Percentiles rank a stretch among this genome's conserved stretches.
phyloP scores from a whole-genome alignment of 208 protist species.

The Wallacemonas sp. region DNA sequence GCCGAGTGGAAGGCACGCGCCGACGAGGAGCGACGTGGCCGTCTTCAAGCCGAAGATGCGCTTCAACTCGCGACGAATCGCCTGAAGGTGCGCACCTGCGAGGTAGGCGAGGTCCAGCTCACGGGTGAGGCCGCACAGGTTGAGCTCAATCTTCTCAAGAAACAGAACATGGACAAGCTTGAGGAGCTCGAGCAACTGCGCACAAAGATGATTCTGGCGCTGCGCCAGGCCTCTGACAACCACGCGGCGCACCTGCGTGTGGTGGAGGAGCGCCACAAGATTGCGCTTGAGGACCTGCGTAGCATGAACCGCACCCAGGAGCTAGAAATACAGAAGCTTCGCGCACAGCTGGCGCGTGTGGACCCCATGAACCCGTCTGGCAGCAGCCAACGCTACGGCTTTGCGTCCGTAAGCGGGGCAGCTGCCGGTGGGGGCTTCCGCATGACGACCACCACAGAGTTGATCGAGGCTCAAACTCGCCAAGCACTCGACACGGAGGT shows the following conservation, averaged over 20 bases:
- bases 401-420: background rate
- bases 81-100: slow-evolving; percentile 19
- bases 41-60: slow-evolving; percentile 21
- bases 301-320: slow-evolving; percentile 56
- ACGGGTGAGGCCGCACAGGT: slow-evolving; percentile 34
- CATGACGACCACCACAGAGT: slow-evolving; percentile 42
- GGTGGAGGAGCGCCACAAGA: slow-evolving; percentile 77
- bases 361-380: slow-evolving; percentile 29
- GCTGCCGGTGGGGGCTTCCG: background rate
- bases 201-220: slow-evolving; percentile 57
- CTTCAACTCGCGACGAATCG: slow-evolving; percentile 11
- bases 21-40: slow-evolving; percentile 10
- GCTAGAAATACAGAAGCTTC: slow-evolving; percentile 61
- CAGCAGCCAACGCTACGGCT: slow-evolving; percentile 9
- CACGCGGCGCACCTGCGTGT: slow-evolving; percentile 74
- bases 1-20: slow-evolving; percentile 14
- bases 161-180: slow-evolving; percentile 65
- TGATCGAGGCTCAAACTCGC: slow-evolving; percentile 65
- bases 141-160: slow-evolving; percentile 48
- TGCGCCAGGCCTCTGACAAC: slow-evolving; percentile 68
- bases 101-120: slow-evolving; percentile 29
- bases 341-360: slow-evolving; percentile 62
- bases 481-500: slow-evolving; percentile 76
- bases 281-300: slow-evolving; percentile 58
- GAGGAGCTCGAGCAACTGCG: slow-evolving; percentile 75